Percentiles rank a stretch among this genome's conserved stretches.
phyloP scores from a whole-genome alignment of 768 basidiomycete genomes.

The Pulveroboletus sp. region DNA sequence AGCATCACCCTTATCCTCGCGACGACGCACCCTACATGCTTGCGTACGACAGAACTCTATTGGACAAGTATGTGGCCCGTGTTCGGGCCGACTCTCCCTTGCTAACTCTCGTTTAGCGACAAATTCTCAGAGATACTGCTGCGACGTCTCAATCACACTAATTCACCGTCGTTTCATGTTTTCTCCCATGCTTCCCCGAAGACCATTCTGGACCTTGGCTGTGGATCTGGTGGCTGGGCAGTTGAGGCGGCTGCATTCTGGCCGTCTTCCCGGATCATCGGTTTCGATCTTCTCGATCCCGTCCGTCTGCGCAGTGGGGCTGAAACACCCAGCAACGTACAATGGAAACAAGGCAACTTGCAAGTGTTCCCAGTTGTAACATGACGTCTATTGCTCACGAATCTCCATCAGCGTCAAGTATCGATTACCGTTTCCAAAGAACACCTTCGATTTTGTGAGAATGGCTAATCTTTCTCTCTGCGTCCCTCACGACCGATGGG shows the following conservation, averaged over 20 bases:
- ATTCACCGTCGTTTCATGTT: slow-evolving; percentile 59
- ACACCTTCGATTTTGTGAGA: slow-evolving; percentile 67
- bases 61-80: slow-evolving; percentile 52
- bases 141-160: slow-evolving; percentile 48
- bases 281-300: slow-evolving; percentile 57
- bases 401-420: slow-evolving; percentile 43
- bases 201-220: slow-evolving; percentile 69
- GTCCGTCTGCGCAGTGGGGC: slow-evolving; percentile 34
- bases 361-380: slow-evolving; percentile 34
- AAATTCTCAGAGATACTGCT: slow-evolving; percentile 51
- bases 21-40: slow-evolving; percentile 61
- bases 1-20: slow-evolving; percentile 49
- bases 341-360: slow-evolving; percentile 65
- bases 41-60: slow-evolving; percentile 51
- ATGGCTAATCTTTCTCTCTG: slow-evolving; percentile 65
- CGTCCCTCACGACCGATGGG: slow-evolving; percentile 61
- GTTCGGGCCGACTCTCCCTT: slow-evolving; percentile 1
- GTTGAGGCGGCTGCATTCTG: slow-evolving; percentile 58
- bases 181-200: slow-evolving; percentile 46
- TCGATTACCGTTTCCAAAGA: slow-evolving; percentile 56
- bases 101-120: slow-evolving; percentile 45
- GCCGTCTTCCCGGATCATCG: slow-evolving; percentile 56
- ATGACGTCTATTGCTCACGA: slow-evolving; percentile 9
- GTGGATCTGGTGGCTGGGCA: slow-evolving; percentile 70
- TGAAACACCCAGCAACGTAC: slow-evolving; percentile 36